Conservation (phyloP, 192 early-diverging fungal species). For the Backusella circina region DNA sequence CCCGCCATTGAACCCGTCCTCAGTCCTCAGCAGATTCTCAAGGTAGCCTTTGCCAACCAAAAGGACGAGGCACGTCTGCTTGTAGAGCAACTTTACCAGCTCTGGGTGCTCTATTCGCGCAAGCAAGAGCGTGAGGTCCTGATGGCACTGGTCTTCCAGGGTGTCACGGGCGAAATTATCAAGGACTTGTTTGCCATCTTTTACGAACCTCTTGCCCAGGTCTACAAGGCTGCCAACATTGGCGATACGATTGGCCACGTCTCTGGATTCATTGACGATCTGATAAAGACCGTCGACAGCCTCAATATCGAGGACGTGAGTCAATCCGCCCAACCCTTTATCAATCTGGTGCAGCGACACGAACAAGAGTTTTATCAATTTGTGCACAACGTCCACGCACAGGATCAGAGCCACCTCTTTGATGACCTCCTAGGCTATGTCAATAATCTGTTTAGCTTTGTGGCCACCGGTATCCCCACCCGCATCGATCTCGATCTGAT, state of each 20-base stretch:
- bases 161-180: slow-evolving; percentile 49
- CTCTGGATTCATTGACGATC: slow-evolving; percentile 46
- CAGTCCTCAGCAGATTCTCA: slow-evolving; percentile 27
- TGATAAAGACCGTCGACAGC: slow-evolving; percentile 51
- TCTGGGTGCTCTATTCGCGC: slow-evolving; percentile 44
- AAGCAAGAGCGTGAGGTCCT: slow-evolving; percentile 49
- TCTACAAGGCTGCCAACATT: slow-evolving; percentile 57
- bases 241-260: slow-evolving; percentile 47
- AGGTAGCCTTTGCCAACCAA: slow-evolving; percentile 19
- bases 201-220: slow-evolving; percentile 51
- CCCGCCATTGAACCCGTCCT: slow-evolving; percentile 2
- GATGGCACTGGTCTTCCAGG: slow-evolving; percentile 47
- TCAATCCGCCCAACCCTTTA: slow-evolving; percentile 38
- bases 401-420: slow-evolving; percentile 47
- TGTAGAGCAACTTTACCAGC: slow-evolving; percentile 37
- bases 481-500: slow-evolving; percentile 27
- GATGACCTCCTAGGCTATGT: slow-evolving; percentile 42
- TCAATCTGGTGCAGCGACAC: slow-evolving; percentile 45
- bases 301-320: slow-evolving; percentile 32
- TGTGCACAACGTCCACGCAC: slow-evolving; percentile 49
- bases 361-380: slow-evolving; percentile 49
- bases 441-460: slow-evolving; percentile 37
- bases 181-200: slow-evolving; percentile 56
- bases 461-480: slow-evolving; percentile 35
- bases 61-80: slow-evolving; percentile 13